Percentiles rank a stretch among this genome's conserved stretches.
These are phyloP conservation scores for Themeda triandra DNA, from an alignment of 176 grass and related monocot species.

Conservation along the genomic window DNA sequence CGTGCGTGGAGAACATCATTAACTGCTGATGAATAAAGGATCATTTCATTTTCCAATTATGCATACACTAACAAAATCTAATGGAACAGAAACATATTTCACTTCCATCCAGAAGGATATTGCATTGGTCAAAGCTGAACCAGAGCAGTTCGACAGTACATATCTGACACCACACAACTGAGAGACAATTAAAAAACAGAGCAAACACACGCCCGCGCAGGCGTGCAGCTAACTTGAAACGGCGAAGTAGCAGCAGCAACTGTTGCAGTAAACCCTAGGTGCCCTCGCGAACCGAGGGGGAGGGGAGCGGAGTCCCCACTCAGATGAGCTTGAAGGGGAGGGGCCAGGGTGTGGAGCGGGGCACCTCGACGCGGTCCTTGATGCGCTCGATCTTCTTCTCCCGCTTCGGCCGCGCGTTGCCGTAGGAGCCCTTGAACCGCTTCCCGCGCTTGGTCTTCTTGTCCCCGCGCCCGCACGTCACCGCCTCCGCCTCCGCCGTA, in stretches of 20 bases:
- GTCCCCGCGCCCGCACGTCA: constrained; percentile 90
- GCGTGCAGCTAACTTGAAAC: constrained; percentile 15
- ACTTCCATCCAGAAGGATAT: constrained; percentile 16
- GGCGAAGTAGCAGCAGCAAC: constrained; percentile 7
- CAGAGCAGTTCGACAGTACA: constrained; percentile 2
- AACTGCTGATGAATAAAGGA: neutral
- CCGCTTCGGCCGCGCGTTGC: constrained; percentile 77
- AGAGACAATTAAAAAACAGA: neutral
- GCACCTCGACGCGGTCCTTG: constrained; percentile 97
- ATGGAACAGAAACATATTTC: constrained; percentile 15
- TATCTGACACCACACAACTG: constrained; percentile 2
- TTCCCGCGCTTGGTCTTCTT: constrained; percentile 97
- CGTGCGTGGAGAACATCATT: neutral
- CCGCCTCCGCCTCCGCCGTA: constrained; percentile 36
- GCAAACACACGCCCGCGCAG: neutral
- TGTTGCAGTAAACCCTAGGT: constrained; percentile 39
- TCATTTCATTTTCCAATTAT: neutral
- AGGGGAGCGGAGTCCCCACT: neutral
- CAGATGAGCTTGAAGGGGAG: constrained; percentile 97
- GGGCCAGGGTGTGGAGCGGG: constrained; percentile 91
- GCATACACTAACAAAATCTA: neutral
- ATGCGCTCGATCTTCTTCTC: constrained; percentile 94
- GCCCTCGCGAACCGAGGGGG: neutral
- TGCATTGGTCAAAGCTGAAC: constrained; percentile 18
- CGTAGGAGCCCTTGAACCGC: constrained; percentile 96